These are phyloP conservation scores for Arachis monticola DNA, from an alignment of 331 rosid genomes.

Conservation along the genomic window DNA sequence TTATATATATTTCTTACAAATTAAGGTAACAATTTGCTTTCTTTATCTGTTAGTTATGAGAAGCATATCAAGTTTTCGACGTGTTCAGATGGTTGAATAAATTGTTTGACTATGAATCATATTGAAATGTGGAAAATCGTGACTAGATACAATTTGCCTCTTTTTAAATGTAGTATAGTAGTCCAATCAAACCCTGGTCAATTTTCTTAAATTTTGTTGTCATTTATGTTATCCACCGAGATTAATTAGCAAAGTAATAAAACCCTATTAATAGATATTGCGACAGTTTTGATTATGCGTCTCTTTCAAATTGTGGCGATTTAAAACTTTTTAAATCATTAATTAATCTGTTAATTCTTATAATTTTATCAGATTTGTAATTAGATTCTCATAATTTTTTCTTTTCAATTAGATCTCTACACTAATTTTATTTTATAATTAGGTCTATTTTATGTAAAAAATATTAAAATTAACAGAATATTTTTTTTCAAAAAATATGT, in stretches of 20 bases:
- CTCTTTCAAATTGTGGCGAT: no score
- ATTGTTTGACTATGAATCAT: not conserved
- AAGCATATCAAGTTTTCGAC: not conserved
- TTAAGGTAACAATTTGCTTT: not conserved
- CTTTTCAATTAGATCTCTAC: no score
- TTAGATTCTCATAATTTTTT: no score
- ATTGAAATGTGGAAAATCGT: not conserved
- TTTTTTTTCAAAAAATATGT: no score
- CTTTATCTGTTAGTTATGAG: not conserved
- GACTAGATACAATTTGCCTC: not conserved
- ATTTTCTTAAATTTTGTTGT: not conserved
- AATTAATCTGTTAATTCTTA: no score
- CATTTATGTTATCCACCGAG: not conserved
- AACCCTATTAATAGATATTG: no score
- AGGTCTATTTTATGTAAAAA: no score
- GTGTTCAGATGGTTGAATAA: not conserved
- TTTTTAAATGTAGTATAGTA: not conserved
- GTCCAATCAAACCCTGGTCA: not conserved
- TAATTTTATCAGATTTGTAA: no score
- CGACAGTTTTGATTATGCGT: no score
- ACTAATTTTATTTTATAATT: no score
- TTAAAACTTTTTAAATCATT: no score
- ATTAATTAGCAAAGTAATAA: not conserved
- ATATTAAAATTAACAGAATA: no score
- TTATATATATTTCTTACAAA: not conserved